These are phyloP conservation scores for Trichosporon ovoides DNA, from an alignment of 1,284 basidiomycete species.

Conservation along the genomic window DNA sequence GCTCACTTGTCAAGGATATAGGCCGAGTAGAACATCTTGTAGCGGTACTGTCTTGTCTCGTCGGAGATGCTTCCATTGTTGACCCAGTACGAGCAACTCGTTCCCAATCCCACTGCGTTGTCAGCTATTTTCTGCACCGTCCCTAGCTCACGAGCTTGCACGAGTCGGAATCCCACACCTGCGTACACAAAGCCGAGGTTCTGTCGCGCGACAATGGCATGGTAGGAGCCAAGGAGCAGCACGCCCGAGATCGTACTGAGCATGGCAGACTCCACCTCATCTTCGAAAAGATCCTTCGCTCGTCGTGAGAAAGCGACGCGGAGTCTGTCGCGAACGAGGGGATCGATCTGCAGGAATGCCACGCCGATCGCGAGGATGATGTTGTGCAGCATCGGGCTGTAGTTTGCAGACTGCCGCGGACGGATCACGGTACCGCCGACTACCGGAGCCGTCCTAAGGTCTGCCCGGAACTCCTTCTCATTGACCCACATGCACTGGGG, in stretches of 20 bases:
- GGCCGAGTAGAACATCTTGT: slow-evolving; percentile 27
- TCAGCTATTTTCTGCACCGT: slow-evolving; percentile 2
- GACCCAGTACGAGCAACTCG: slow-evolving; percentile 32
- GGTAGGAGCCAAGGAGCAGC: slow-evolving; percentile 31
- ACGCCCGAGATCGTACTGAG: slow-evolving; percentile 34
- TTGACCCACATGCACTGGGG: slow-evolving; percentile 28
- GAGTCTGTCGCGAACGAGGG: slow-evolving; percentile 11
- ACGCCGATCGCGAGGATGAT: slow-evolving; percentile 58
- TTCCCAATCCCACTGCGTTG: slow-evolving; percentile 28
- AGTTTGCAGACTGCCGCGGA: slow-evolving; percentile 20
- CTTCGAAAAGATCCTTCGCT: slow-evolving; percentile 31
- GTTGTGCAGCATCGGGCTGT: slow-evolving; percentile 58
- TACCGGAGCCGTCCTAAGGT: slow-evolving; percentile 10
- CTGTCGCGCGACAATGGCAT: slow-evolving; percentile 24
- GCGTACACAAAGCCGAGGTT: slow-evolving; percentile 28
- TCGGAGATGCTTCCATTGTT: slow-evolving; percentile 28
- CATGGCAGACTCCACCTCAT: slow-evolving; percentile 33
- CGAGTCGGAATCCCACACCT: slow-evolving; percentile 22
- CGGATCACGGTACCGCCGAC: slow-evolving; percentile 15
- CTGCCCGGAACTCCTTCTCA: slow-evolving; percentile 22
- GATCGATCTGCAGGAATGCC: slow-evolving; percentile 14
- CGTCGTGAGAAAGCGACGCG: slow-evolving; percentile 19
- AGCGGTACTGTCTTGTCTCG: slow-evolving; percentile 24
- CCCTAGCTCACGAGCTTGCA: slow-evolving; percentile 19
- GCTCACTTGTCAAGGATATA: slow-evolving; percentile 32